Evolutionary conservation across 257 asterid species (phyloP).

Genomic region (Capsicum pubescens): DNA sequence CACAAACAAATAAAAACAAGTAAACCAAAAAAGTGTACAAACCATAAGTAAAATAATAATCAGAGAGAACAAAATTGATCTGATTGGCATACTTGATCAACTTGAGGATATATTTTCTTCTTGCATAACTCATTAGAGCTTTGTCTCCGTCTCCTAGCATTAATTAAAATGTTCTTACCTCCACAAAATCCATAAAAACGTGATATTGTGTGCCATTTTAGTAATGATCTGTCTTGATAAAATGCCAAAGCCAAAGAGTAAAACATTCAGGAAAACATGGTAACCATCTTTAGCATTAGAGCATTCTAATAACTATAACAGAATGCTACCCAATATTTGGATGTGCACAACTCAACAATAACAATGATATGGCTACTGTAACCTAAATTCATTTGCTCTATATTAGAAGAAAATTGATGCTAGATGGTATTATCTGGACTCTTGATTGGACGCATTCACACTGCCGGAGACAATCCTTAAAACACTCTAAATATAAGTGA

Average conservation of each 20-base stretch:
- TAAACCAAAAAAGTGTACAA: background rate
- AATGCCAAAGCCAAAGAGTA: background rate
- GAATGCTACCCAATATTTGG: background rate
- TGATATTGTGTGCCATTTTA: constrained; percentile 80
- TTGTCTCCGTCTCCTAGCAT: constrained; percentile 89
- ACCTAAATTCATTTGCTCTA: no score
- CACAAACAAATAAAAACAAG: constrained; percentile 20
- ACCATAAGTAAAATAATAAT: background rate
- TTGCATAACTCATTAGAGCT: constrained; percentile 81
- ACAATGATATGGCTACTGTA: background rate
- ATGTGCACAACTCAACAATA: background rate
- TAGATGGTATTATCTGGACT: no score
- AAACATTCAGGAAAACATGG: background rate
- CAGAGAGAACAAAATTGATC: constrained; percentile 24
- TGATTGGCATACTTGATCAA: constrained; percentile 77
- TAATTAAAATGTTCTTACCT: constrained; percentile 58
- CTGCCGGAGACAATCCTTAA: no score
- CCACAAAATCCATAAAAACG: constrained; percentile 93
- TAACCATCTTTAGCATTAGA: background rate
- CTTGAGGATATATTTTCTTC: constrained; percentile 87
- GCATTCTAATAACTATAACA: no score
- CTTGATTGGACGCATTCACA: no score
- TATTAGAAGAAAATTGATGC: no score
- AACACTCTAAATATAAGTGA: background rate
- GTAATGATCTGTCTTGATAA: constrained; percentile 81